Evolutionary conservation across 2,329 filamentous ascomycete genomes (phyloP).

Genomic region (Drechslera avenae): DNA sequence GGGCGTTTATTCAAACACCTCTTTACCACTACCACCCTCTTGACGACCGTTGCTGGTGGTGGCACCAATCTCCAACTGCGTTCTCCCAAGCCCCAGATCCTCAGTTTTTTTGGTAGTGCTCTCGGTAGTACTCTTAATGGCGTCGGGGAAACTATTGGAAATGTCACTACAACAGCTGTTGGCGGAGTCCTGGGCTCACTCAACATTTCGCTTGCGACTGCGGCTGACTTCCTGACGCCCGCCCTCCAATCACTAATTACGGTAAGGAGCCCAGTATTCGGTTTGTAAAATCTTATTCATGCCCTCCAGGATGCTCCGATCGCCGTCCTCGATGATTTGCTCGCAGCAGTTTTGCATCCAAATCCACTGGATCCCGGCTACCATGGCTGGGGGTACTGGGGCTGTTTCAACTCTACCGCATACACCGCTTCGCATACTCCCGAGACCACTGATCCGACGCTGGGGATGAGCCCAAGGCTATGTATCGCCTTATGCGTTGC

Average conservation of each 20-base stretch:
- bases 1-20: constrained; percentile 6
- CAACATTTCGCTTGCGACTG: constrained; percentile 1
- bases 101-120: not conserved
- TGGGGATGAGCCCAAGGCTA: not conserved
- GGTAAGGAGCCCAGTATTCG: not conserved
- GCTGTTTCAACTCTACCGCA: constrained; percentile 2
- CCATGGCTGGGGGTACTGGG: constrained; percentile 12
- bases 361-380: constrained; percentile 8
- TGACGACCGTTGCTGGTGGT: not conserved
- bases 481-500: constrained; percentile 8
- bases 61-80: too few species aligned
- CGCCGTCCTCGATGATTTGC: not conserved
- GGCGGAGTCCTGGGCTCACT: not conserved
- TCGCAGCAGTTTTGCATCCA: constrained; percentile 1
- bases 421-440: not conserved
- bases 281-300: not conserved
- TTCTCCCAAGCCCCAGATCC: too few species aligned
- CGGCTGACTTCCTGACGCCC: constrained; percentile 1
- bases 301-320: not conserved
- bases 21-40: constrained; percentile 1
- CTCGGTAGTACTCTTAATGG: not conserved
- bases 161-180: not conserved
- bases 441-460: not conserved
- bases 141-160: not conserved
- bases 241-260: not conserved